Percentiles rank a stretch among this genome's conserved stretches.
Evolutionary conservation across 225 moss, liverwort and hornwort species (phyloP).

Genomic region (Rhytidiadelphus loreus): DNA sequence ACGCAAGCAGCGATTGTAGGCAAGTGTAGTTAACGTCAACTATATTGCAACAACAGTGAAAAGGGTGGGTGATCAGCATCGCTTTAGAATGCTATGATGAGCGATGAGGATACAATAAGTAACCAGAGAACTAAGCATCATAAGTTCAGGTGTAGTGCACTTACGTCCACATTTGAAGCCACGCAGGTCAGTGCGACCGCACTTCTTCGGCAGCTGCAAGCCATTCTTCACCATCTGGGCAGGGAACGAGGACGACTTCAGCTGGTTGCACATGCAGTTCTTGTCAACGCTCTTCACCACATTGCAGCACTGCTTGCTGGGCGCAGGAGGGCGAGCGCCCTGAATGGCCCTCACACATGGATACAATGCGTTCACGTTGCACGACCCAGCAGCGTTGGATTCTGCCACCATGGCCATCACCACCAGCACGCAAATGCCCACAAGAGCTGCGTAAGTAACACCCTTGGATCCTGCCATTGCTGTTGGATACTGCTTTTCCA

Average conservation of each 20-base stretch:
- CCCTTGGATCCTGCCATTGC: background rate
- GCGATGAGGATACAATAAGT: background rate
- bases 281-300: conserved; percentile 18
- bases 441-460: background rate
- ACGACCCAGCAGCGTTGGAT: background rate
- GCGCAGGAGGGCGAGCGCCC: background rate
- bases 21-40: background rate
- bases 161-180: conserved; percentile 13
- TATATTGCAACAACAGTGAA: background rate
- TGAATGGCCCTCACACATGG: background rate
- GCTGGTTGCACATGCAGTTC: conserved; percentile 10
- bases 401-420: background rate
- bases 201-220: conserved; percentile 8
- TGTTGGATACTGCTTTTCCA: background rate
- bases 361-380: background rate
- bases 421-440: background rate
- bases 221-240: conserved; percentile 7
- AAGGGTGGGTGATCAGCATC: background rate
- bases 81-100: background rate
- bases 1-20: background rate
- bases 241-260: conserved; percentile 1
- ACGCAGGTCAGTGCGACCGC: background rate
- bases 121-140: background rate
- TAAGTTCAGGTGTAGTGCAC: background rate
- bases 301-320: background rate